Percentiles rank a stretch among this genome's conserved stretches.
phyloP scores from a whole-genome alignment of 352 stramenopile species.

The Peronospora farinosa region DNA sequence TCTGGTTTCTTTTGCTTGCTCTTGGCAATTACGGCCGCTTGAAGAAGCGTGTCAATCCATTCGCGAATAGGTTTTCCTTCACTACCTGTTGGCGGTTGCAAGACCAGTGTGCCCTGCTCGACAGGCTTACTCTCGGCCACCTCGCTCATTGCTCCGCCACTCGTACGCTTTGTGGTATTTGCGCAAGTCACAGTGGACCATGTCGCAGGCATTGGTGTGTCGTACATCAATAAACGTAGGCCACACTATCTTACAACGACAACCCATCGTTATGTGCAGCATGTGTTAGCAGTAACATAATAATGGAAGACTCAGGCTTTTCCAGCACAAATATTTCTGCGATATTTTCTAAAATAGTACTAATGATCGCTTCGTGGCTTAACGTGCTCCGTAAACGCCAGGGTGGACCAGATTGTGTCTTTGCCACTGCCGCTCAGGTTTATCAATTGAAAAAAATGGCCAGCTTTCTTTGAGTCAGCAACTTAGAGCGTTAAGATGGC shows the following conservation, averaged over 20 bases:
- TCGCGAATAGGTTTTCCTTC: constrained; percentile 44
- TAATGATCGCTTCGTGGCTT: no score
- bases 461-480: constrained; percentile 16
- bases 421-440: constrained; percentile 12
- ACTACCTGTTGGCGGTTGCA: constrained; percentile 10
- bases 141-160: constrained; percentile 25
- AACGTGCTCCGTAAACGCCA: no score
- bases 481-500: background rate
- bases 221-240: background rate
- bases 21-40: constrained; percentile 68
- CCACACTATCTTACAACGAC: no score
- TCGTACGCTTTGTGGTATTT: constrained; percentile 4
- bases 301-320: background rate
- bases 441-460: constrained; percentile 14
- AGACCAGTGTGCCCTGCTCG: constrained; percentile 4
- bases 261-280: background rate
- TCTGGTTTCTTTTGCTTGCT: constrained; percentile 33
- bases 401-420: no score
- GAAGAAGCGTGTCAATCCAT: constrained; percentile 77
- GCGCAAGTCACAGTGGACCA: constrained; percentile 24
- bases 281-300: no score
- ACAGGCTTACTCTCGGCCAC: constrained; percentile 12
- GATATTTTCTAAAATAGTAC: no score
- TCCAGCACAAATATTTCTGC: no score
- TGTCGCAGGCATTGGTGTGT: constrained; percentile 30